These are phyloP conservation scores for Botrytis fragariae DNA, from an alignment of 2,329 filamentous ascomycete species.

Conservation along the genomic window DNA sequence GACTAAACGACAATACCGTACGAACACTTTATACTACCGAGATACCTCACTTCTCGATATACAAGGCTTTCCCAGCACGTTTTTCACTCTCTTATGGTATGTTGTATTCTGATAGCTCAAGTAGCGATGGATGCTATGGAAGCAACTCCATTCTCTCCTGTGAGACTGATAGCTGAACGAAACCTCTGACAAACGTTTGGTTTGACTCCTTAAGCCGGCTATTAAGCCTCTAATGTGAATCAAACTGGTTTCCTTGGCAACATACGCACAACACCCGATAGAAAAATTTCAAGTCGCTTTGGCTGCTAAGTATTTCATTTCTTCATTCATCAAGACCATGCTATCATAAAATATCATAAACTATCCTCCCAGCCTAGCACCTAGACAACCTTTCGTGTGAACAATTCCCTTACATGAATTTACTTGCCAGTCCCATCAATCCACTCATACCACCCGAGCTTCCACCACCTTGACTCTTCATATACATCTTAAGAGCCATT, in stretches of 20 bases:
- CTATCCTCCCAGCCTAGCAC: background rate
- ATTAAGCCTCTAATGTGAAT: background rate
- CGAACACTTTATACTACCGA: background rate
- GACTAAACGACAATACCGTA: background rate
- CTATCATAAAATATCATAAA: background rate
- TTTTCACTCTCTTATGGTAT: background rate
- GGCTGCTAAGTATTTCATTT: background rate
- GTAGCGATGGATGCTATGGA: background rate
- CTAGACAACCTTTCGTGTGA: background rate
- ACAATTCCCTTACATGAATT: constrained; percentile 49
- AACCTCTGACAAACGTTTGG: background rate
- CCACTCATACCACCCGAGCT: constrained; percentile 42
- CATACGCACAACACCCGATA: background rate
- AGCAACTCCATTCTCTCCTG: background rate
- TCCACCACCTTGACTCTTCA: constrained; percentile 68
- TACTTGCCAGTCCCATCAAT: constrained; percentile 55
- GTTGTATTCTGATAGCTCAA: background rate
- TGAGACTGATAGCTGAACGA: background rate
- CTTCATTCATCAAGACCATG: background rate
- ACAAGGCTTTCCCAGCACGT: background rate
- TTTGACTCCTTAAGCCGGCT: background rate
- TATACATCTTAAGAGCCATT: constrained; percentile 87
- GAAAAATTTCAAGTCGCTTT: background rate
- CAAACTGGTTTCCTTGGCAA: background rate
- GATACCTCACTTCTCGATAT: too few species aligned